phyloP scores from a whole-genome alignment of 495 filamentous ascomycete genomes.

The Letharia lupina region DNA sequence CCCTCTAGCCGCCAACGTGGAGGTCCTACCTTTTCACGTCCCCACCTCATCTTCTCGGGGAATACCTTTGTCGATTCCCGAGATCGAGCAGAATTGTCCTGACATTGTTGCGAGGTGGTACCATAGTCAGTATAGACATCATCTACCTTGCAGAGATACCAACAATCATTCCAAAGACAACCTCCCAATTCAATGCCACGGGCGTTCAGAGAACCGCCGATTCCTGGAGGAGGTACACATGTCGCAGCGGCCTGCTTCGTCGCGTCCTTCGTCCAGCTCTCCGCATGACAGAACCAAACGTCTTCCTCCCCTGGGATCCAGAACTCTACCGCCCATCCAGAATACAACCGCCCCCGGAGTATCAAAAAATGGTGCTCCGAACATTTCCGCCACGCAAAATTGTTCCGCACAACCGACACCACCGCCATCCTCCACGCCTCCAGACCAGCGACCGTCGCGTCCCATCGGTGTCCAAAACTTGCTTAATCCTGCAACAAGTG shows the following conservation, averaged over 20 bases:
- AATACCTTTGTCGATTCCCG: slow-evolving; percentile 13
- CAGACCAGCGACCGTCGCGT: slow-evolving; percentile 28
- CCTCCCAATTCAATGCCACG: slow-evolving; percentile 39
- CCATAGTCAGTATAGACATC: slow-evolving; percentile 34
- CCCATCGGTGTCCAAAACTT: slow-evolving; percentile 45
- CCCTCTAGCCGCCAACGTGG: slow-evolving; percentile 27
- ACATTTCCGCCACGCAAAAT: slow-evolving; percentile 32
- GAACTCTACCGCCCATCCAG: slow-evolving; percentile 23
- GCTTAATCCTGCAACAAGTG: slow-evolving; percentile 37
- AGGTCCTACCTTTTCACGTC: slow-evolving; percentile 18
- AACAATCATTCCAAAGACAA: slow-evolving; percentile 34
- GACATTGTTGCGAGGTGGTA: slow-evolving; percentile 15
- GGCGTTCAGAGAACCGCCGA: slow-evolving; percentile 25
- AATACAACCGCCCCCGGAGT: slow-evolving; percentile 10
- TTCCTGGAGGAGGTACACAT: slow-evolving; percentile 38
- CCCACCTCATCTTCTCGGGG: slow-evolving; percentile 20
- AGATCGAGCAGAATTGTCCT: slow-evolving; percentile 16
- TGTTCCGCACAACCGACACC: slow-evolving; percentile 34
- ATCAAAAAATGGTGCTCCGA: slow-evolving; percentile 14
- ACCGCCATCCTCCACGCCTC: slow-evolving; percentile 31
- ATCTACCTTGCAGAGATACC: slow-evolving; percentile 31
- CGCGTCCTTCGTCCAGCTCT: slow-evolving; percentile 27
- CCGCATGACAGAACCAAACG: slow-evolving; percentile 19
- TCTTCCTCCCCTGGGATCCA: slow-evolving; percentile 15
- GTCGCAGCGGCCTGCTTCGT: slow-evolving; percentile 38